Base-by-base conservation (phyloP, 208 protist species). In the Crithidia brevicula region DNA sequence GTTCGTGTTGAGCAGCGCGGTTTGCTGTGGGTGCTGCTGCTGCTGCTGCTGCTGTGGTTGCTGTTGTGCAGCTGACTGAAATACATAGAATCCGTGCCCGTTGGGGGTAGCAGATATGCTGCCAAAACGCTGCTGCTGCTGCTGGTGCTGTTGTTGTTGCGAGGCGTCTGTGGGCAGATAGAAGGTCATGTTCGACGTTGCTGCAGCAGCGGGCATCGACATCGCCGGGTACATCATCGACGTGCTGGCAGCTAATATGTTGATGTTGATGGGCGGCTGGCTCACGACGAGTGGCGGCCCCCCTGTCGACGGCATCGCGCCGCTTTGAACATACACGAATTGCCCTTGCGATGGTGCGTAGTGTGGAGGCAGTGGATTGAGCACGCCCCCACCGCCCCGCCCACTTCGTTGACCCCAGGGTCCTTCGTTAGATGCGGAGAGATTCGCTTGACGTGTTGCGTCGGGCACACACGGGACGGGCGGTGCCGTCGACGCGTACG, bases 21-120 rank as follows among this genome's bases (percentile, higher is more conserved):
- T 27, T 3, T 60, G 36, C 36, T 60, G 50, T 28, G 31, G 53
- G 34, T 60, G 53, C 49, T 54, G 50, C 28, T 54, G 50, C 36
- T 60, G 53, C 10, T 40, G 36, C 0, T 40, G 36, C 36, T 40
- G 36, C 36, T 60, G 50, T 28, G 31, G 53, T 36, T 60, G 53
- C 49, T 54, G 50, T 15, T 54, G 50, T 23, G 43, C 34, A 13
- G 8, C 10, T 0, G 8, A 13, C 36, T 40, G 50, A 5, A 56
- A 15, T 4, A 56, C 15, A 18, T 56, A 56, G 15, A 56, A 23
- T 23, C 36, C 40, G n/a, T n/a, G n/a, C n/a, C n/a, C n/a, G n/a
- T n/a, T n/a, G n/a, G n/a, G n/a, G n/a, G n/a, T n/a, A n/a, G n/a
- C n/a, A n/a, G n/a, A 40, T 13, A 40, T 40, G 36, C 36, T 40